phyloP scores from a whole-genome alignment of 73 alveolate genomes.

The Stentor roeselii region DNA sequence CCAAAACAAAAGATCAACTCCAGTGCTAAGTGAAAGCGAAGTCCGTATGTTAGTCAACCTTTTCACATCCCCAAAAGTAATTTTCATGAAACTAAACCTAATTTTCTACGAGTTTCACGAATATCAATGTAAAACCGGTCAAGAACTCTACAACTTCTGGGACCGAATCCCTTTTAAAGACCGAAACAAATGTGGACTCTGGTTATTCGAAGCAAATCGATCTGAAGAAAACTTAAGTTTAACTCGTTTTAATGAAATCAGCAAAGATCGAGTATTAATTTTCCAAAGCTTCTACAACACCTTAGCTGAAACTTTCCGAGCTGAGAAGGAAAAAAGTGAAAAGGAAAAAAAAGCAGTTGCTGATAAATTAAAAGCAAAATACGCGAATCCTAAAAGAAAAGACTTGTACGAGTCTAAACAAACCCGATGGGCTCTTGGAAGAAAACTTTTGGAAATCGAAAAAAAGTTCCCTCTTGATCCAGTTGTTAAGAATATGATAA shows the following conservation, averaged over 20 bases:
- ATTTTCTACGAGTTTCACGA: neutral
- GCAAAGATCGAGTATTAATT: too few species aligned
- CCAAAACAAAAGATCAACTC: too few species aligned
- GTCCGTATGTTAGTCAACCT: neutral
- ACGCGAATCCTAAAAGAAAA: constrained; percentile 16
- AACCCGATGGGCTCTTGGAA: constrained; percentile 1
- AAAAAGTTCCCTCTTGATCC: constrained; percentile 24
- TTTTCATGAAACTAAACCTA: neutral
- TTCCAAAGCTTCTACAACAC: neutral
- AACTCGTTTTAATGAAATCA: neutral
- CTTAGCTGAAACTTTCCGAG: too few species aligned
- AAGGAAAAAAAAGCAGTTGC: neutral
- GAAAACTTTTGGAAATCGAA: constrained; percentile 9
- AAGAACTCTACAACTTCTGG: neutral
- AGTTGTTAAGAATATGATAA: constrained; percentile 1
- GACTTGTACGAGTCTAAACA: neutral
- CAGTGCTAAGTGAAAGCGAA: neutral
- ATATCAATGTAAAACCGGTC: neutral
- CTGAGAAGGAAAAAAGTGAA: neutral
- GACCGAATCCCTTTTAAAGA: neutral
- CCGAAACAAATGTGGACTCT: neutral
- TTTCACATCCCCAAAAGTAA: neutral
- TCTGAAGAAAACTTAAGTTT: neutral
- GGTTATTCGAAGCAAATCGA: neutral
- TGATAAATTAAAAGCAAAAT: neutral